A percentile compares a stretch with the other conserved stretches of the same genome.
These are phyloP conservation scores for Hansenula sp. DNA, from an alignment of 1,139 yeast species.

Conservation along the genomic window DNA sequence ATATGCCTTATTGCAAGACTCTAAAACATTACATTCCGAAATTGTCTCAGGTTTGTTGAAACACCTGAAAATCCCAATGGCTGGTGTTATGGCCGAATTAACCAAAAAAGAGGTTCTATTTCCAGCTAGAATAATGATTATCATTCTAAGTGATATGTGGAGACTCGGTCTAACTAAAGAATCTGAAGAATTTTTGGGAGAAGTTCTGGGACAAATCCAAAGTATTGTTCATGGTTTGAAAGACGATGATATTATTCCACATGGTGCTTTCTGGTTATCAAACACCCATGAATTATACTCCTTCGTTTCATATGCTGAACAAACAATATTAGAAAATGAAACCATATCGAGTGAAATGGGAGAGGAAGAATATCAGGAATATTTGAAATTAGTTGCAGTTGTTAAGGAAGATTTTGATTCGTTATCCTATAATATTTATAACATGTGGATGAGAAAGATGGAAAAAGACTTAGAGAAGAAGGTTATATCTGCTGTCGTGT, in stretches of 20 bases:
- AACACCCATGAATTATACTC: slow-evolving; percentile 95
- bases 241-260: slow-evolving; percentile 84
- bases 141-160: slow-evolving; percentile 97
- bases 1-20: slow-evolving; percentile 71
- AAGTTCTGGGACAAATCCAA: slow-evolving; percentile 85
- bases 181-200: slow-evolving; percentile 88
- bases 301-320: slow-evolving; percentile 91
- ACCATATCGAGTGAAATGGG: slow-evolving; percentile 81
- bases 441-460: slow-evolving; percentile 96
- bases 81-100: slow-evolving; percentile 75
- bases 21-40: slow-evolving; percentile 76
- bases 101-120: slow-evolving; percentile 89
- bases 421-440: slow-evolving; percentile 88
- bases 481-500: slow-evolving; percentile 89
- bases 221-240: slow-evolving; percentile 64
- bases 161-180: slow-evolving; percentile 90
- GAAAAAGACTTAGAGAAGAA: slow-evolving; percentile 89
- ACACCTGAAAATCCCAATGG: slow-evolving; percentile 88
- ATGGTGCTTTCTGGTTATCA: slow-evolving; percentile 97
- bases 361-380: slow-evolving; percentile 86
- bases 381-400: slow-evolving; percentile 83
- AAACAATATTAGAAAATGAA: slow-evolving; percentile 81
- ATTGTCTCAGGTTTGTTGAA: slow-evolving; percentile 84
- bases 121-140: slow-evolving; percentile 94
- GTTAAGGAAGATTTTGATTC: slow-evolving; percentile 94